Conservation (phyloP, 352 stramenopile genomes). For the Plasmopara muralis region DNA sequence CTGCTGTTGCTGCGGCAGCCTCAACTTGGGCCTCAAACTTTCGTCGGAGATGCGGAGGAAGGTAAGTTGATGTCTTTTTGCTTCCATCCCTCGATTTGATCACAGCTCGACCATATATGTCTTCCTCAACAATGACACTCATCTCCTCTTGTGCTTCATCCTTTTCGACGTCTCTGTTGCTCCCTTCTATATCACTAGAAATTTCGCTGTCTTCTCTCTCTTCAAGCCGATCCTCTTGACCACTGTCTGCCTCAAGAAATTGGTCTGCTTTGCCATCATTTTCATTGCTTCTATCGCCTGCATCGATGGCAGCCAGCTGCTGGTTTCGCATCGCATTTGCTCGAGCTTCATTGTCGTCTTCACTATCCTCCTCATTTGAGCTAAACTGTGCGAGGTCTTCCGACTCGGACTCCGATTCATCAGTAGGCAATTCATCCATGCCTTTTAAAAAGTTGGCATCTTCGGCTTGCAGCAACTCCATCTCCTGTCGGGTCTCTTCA, state of each 20-base stretch:
- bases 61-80: slow-evolving; percentile 59
- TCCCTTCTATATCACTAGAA: slow-evolving; percentile 15
- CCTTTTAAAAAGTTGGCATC: slow-evolving; percentile 77
- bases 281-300: slow-evolving; percentile 9
- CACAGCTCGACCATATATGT: slow-evolving; percentile 79
- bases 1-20: slow-evolving; percentile 26
- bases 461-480: slow-evolving; percentile 68
- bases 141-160: slow-evolving; percentile 26
- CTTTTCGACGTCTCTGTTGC: slow-evolving; percentile 13
- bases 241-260: slow-evolving; percentile 7
- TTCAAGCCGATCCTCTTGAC: slow-evolving; percentile 20
- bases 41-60: slow-evolving; percentile 82
- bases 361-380: slow-evolving; percentile 50
- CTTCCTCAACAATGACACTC: slow-evolving; percentile 50
- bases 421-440: slow-evolving; percentile 79
- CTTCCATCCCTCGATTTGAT: slow-evolving; percentile 35
- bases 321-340: slow-evolving; percentile 57
- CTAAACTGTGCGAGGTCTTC: slow-evolving; percentile 68
- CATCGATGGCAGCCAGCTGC: slow-evolving; percentile 11
- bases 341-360: slow-evolving; percentile 35
- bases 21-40: slow-evolving; percentile 46
- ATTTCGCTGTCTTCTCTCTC: slow-evolving; percentile 21
- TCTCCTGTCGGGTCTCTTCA: slow-evolving; percentile 69
- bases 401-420: slow-evolving; percentile 70
- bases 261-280: slow-evolving; percentile 19